Evolutionary conservation across 2,329 filamentous ascomycete species (phyloP), one percentile per base, ranked within the genome.

Genomic region (Talaromyces verruculosus): DNA sequence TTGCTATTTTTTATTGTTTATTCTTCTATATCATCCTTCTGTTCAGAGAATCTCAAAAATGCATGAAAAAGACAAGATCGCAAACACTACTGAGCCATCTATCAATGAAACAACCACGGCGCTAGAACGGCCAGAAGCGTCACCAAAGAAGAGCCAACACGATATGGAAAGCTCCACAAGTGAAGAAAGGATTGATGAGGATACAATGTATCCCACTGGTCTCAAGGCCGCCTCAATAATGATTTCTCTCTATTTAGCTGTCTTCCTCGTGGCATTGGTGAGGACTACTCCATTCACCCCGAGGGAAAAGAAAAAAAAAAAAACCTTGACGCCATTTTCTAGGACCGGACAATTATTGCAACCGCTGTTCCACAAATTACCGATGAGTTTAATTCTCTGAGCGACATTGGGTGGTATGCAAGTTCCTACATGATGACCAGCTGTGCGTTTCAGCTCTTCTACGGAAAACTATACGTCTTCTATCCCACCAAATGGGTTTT

Each of bases 381-480:
- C 10, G 61, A 69, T 35, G 74, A 79, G 6, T 81, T 81, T 69
- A 63, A 78, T 57, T 72, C 71, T 19, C 70, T 79, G 1, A 70
- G 74, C 30, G 74, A 80, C 45, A 75, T 80, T 4, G 75, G 73
- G 58, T 81, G 79, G 79, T 75, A 74, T 51, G 70, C 70, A 25
- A 61, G 55, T 22, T 70, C 79, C 0, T 84, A 81, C 71, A 76
- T 81, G 65, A 71, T 84, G 55, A 81, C 80, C 1, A 68, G 75
- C 19, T 76, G 76, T n/a, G 72, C 64, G 11, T 69, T 71, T 41
- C 66, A 67, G 63, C 71, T 80, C 5, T 72, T 77, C 33, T 78
- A 76, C 63, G 79, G 78, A 37, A 81, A 80, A 63, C 66, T 83
- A 53, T 84, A 82, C 69, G 82, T 78, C 17, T 82, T 82, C 66